A percentile compares a stretch with the other conserved stretches of the same genome.
Evolutionary conservation across 2,329 filamentous ascomycete genomes (phyloP).

Genomic region (Aureobasidium sp.): DNA sequence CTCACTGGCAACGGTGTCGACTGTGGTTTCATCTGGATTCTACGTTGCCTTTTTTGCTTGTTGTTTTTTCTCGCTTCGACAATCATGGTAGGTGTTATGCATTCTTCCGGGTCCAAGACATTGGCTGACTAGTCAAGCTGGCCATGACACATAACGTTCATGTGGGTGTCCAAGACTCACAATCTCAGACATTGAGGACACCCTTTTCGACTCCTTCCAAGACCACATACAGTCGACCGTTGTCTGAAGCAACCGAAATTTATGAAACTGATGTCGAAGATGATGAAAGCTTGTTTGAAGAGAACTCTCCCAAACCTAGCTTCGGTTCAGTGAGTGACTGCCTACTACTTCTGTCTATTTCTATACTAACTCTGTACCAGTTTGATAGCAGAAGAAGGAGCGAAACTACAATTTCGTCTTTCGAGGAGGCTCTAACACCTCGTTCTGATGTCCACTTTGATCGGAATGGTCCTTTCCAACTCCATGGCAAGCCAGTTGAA

Average conservation of each 20-base stretch:
- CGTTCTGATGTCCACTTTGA: constrained; percentile 50
- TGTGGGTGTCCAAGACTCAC: neutral
- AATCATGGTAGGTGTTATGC: constrained; percentile 9
- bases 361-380: constrained; percentile 21
- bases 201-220: constrained; percentile 45
- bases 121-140: constrained; percentile 12
- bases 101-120: constrained; percentile 3
- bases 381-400: constrained; percentile 56
- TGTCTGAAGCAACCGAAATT: constrained; percentile 67
- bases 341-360: neutral
- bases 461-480: constrained; percentile 46
- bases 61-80: neutral
- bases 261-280: constrained; percentile 71
- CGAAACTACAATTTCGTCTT: constrained; percentile 79
- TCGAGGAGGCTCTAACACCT: constrained; percentile 75
- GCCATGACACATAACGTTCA: constrained; percentile 7
- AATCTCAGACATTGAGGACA: neutral
- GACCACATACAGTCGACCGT: constrained; percentile 39
- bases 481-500: constrained; percentile 60
- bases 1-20: constrained; percentile 13
- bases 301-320: constrained; percentile 53
- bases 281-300: constrained; percentile 47
- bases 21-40: neutral
- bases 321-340: constrained; percentile 60
- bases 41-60: neutral